phyloP scores from a whole-genome alignment of 805 yeast genomes.

The Candida maris region DNA sequence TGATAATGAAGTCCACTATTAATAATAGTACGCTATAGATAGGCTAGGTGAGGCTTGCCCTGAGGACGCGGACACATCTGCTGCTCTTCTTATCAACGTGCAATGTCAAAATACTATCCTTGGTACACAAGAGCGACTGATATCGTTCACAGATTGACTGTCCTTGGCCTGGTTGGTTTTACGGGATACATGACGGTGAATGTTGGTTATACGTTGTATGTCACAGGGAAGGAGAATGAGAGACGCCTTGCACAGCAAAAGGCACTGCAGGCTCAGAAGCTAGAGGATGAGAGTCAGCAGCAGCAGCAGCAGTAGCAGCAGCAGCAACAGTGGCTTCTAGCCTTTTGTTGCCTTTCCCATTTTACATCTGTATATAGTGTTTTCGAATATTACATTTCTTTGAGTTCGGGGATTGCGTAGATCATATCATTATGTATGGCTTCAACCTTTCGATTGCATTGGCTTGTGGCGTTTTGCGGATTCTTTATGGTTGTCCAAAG shows the following conservation, averaged over 20 bases:
- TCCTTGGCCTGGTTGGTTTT: conserved; percentile 58
- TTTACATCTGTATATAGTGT: conserved; percentile 3
- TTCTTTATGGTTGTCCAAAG: no score
- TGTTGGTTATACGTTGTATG: conserved; percentile 48
- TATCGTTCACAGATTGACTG: conserved; percentile 68
- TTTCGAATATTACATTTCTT: background rate
- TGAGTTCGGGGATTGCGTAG: no score
- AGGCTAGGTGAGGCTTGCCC: no score
- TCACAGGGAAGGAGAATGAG: conserved; percentile 50
- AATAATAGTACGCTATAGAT: no score
- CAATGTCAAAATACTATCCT: conserved; percentile 52
- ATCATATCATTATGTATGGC: no score
- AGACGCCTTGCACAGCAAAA: conserved; percentile 35
- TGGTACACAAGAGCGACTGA: conserved; percentile 77
- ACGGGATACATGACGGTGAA: conserved; percentile 48
- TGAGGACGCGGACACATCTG: no score
- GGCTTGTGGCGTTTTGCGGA: no score
- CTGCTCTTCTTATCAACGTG: no score
- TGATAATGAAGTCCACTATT: no score
- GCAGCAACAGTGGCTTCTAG: background rate
- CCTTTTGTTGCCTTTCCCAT: background rate
- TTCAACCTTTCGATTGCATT: no score
- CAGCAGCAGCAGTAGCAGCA: background rate
- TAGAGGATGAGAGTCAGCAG: conserved; percentile 11
- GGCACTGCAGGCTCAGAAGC: conserved; percentile 23